A percentile compares a stretch with the other conserved stretches of the same genome.
phyloP scores from a whole-genome alignment of 2,329 filamentous ascomycete species.

The Botryosphaeria dothidea region DNA sequence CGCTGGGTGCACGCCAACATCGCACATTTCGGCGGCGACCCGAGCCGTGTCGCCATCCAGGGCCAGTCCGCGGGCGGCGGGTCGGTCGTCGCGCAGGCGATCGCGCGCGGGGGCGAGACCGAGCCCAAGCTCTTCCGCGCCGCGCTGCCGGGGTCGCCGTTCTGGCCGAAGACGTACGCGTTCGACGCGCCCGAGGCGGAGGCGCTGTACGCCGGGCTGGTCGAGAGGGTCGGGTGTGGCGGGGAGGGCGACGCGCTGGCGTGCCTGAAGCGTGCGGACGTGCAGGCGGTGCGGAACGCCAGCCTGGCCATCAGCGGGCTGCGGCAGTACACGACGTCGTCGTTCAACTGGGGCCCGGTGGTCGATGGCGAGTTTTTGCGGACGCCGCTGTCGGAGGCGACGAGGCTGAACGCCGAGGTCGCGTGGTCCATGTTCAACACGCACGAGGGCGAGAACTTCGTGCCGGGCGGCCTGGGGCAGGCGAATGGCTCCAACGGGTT shows the following conservation, averaged over 20 bases:
- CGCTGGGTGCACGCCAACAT: constrained; percentile 65
- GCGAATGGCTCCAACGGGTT: constrained; percentile 42
- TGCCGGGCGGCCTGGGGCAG: constrained; percentile 51
- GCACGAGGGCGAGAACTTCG: constrained; percentile 64
- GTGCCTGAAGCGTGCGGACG: constrained; percentile 57
- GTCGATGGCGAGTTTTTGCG: constrained; percentile 58
- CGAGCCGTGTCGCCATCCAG: constrained; percentile 60
- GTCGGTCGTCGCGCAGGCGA: constrained; percentile 57
- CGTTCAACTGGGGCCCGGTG: constrained; percentile 63
- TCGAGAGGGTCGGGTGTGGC: constrained; percentile 50
- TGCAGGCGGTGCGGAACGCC: constrained; percentile 56
- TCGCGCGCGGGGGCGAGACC: constrained; percentile 48
- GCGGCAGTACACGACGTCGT: constrained; percentile 56
- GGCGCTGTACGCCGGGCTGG: constrained; percentile 50
- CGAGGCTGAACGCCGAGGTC: constrained; percentile 46
- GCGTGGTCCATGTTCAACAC: constrained; percentile 62
- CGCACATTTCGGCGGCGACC: constrained; percentile 52
- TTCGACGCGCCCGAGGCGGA: constrained; percentile 55
- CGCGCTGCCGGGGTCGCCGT: constrained; percentile 56
- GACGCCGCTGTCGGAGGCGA: constrained; percentile 49
- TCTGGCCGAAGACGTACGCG: constrained; percentile 61
- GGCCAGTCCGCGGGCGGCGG: constrained; percentile 63
- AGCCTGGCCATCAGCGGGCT: constrained; percentile 50
- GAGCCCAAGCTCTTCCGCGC: constrained; percentile 48
- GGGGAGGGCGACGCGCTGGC: constrained; percentile 42